phyloP scores from a whole-genome alignment of 495 filamentous ascomycete species.

The Clavariopsis aquatica region DNA sequence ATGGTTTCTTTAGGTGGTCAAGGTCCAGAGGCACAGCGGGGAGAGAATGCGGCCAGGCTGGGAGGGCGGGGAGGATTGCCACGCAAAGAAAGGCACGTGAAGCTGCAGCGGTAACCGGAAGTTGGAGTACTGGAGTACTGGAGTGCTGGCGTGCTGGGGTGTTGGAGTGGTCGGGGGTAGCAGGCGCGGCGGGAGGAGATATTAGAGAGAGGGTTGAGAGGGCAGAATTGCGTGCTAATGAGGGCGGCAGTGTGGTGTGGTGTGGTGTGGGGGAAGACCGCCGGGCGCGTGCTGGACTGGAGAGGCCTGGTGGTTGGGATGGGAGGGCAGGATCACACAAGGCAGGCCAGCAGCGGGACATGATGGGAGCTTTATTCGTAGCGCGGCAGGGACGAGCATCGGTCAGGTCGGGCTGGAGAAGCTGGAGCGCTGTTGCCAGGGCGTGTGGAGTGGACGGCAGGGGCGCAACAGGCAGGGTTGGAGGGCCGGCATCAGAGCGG shows the following conservation, averaged over 20 bases:
- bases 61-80: background rate
- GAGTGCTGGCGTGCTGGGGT: too few species aligned
- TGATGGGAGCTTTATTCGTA: constrained; percentile 32
- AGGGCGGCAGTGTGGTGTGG: too few species aligned
- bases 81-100: background rate
- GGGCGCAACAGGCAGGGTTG: background rate
- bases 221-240: too few species aligned
- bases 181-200: too few species aligned
- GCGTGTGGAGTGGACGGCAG: constrained; percentile 8
- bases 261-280: too few species aligned
- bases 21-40: constrained; percentile 19
- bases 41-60: constrained; percentile 19
- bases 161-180: too few species aligned
- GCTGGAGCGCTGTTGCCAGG: constrained; percentile 10
- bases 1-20: constrained; percentile 29
- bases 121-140: background rate
- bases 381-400: constrained; percentile 31
- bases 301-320: background rate
- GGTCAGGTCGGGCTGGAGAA: constrained; percentile 1
- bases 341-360: constrained; percentile 28
- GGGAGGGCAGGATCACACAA: background rate
- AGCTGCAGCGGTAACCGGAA: background rate
- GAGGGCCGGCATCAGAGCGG: constrained; percentile 9
- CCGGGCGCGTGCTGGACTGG: background rate
- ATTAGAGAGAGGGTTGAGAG: too few species aligned